Conservation (phyloP, 23 red algal genomes). For the Pyropia yezoensis region DNA sequence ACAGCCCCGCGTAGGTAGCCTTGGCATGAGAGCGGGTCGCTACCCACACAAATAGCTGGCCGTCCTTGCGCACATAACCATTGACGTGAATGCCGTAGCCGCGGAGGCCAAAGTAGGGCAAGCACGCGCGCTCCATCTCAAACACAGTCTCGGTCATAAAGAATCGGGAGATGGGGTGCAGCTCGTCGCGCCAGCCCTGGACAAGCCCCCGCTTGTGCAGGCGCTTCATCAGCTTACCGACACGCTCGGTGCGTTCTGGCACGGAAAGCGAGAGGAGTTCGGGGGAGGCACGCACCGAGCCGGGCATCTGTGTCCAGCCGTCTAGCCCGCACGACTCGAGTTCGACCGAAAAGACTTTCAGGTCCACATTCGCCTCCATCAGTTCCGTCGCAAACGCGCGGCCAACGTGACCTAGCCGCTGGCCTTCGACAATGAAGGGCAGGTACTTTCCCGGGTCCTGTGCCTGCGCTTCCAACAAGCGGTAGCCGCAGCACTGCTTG, state of each 20-base stretch:
- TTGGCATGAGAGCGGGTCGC: constrained; percentile 2
- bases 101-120: constrained; percentile 11
- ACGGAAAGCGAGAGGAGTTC: constrained; percentile 1
- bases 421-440: constrained; percentile 6
- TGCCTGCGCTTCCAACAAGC: neutral
- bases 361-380: neutral
- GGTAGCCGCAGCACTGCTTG: neutral
- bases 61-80: neutral
- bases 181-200: neutral
- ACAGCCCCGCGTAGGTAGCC: constrained; percentile 5
- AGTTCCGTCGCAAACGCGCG: constrained; percentile 8
- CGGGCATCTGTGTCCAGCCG: neutral
- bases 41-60: constrained; percentile 12
- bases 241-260: neutral
- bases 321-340: constrained; percentile 14
- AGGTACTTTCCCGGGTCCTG: constrained; percentile 3
- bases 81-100: constrained; percentile 8
- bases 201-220: constrained; percentile 11
- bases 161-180: constrained; percentile 1
- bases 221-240: neutral
- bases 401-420: constrained; percentile 6
- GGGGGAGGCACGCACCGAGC: neutral
- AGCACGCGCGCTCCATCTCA: constrained; percentile 10
- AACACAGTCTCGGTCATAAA: neutral
- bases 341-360: neutral